Evolutionary conservation across 495 filamentous ascomycete genomes (phyloP), one percentile per base, ranked within the genome.

Genomic region (Podospora sp.): DNA sequence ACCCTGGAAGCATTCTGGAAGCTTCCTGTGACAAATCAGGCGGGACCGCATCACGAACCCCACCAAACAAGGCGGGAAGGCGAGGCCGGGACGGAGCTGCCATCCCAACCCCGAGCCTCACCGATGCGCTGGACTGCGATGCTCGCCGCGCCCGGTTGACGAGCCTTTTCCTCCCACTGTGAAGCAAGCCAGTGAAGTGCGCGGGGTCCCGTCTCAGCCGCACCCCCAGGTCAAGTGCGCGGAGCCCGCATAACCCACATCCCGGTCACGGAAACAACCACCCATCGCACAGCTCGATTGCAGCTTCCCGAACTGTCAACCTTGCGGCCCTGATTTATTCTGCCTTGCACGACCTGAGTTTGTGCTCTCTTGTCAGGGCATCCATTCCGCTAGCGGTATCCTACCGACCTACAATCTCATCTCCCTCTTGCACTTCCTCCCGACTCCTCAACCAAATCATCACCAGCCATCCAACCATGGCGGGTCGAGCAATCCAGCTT

Each of bases 401-500:
- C 2, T 22, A 4, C 52, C 24, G 52, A 1, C 52, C 52, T 33
- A 33, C 29, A 33, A 33, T 8, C 8, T 4, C 29, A 4, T 8
- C 29, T 33, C 29, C 29, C 8, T 4, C 8, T 8, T 8, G 29
- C 29, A 8, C 29, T 33, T 33, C 29, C 29, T 33, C 29, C 3
- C n/a, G n/a, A n/a, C 5, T n/a, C 2, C n/a, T 55, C 21, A 11
- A 2, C n/a, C 1, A 2, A 24, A 55, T 20, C 8, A 6, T 22
- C 14, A n/a, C 8, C 52, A 6, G 6, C 50, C 16, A 53, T 18
- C 50, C 55, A 59, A 59, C 16, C 22, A 59, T 59, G 51, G 57
- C 63, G 63, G 26, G n/a, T 6, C 57, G 40, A 67, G 22, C 58
- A 26, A 56, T 67, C 20, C 57, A 52, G 20, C 65, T 67, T 46